phyloP scores from a whole-genome alignment of 176 grass and related monocot species.

The Cenchrus americanus region DNA sequence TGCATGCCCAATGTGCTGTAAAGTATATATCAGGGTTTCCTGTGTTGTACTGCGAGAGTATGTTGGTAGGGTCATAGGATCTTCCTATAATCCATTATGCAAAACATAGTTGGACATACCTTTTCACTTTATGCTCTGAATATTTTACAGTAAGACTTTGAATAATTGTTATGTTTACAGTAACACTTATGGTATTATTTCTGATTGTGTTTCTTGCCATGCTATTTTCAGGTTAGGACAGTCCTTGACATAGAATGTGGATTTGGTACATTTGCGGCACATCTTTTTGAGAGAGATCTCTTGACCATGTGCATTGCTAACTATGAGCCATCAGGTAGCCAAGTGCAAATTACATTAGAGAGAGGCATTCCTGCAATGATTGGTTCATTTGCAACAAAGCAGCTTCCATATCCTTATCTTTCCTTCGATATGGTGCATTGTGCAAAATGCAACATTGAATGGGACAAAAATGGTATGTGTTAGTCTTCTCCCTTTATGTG shows the following conservation, averaged over 20 bases:
- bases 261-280: constrained; percentile 93
- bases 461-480: constrained; percentile 85
- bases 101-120: constrained; percentile 7
- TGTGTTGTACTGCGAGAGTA: constrained; percentile 31
- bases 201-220: constrained; percentile 38
- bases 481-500: constrained; percentile 8
- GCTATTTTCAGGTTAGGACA: constrained; percentile 81
- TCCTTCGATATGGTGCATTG: constrained; percentile 99
- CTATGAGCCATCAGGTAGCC: constrained; percentile 92
- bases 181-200: constrained; percentile 4
- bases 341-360: constrained; percentile 97
- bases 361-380: constrained; percentile 98
- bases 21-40: constrained; percentile 44
- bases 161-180: background rate
- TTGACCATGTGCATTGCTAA: constrained; percentile 98
- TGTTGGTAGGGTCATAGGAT: constrained; percentile 26
- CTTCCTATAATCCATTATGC: constrained; percentile 28
- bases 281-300: constrained; percentile 80
- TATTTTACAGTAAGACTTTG: background rate
- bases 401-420: constrained; percentile 90
- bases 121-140: constrained; percentile 18
- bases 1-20: constrained; percentile 39
- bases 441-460: constrained; percentile 85
- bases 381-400: constrained; percentile 80
- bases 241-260: constrained; percentile 98